Base-by-base conservation (phyloP, 768 basidiomycete genomes). In the Boletus subparvulus region DNA sequence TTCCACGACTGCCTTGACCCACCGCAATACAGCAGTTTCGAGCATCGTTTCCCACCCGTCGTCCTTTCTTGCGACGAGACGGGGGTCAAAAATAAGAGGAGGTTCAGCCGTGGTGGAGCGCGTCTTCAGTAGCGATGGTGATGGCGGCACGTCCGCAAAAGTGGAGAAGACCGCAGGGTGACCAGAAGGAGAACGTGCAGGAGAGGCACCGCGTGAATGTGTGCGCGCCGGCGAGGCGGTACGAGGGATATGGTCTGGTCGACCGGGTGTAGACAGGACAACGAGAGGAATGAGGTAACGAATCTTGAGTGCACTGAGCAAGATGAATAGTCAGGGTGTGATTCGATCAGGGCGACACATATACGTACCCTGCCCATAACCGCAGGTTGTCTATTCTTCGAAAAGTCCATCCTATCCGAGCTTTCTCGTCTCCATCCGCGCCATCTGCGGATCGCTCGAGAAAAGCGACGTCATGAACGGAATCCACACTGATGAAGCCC, bases 41-140 rank as follows among this genome's bases (percentile, higher is more conserved):
- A 96, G 76, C 88, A 93, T 91, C 26, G 75, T 74, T 54, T 92
- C 86, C 93, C 93, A 96, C 0, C 88, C 91, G 0, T 80, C 78
- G 12, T 88, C 92, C 54, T 78, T 83, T 55, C 83, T 77, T 30
- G 92, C 93, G 3, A 94, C 82, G 3, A 84, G 69, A 44, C 81
- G 80, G 0, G 90, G 83, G 64, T 94, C 91, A 59, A 96, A 94
- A 6, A 77, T 52, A 32, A 90, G 70, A 0, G 81, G 75, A 0
- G 80, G 75, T 52, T 83, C 82, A 4, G 73, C 63, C 11, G 72
- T 64, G 19, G 74, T 68, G 55, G 78, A 80, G 24, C 76, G 74
- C 30, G 69, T 51, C 47, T 65, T 70, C n/a, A 69, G 55, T 14
- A 67, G 73, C 13, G 76, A 70, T 19, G 69, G 56, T 1, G 73